phyloP scores from a whole-genome alignment of 257 asterid genomes.

The Solanum lycopersicoides region DNA sequence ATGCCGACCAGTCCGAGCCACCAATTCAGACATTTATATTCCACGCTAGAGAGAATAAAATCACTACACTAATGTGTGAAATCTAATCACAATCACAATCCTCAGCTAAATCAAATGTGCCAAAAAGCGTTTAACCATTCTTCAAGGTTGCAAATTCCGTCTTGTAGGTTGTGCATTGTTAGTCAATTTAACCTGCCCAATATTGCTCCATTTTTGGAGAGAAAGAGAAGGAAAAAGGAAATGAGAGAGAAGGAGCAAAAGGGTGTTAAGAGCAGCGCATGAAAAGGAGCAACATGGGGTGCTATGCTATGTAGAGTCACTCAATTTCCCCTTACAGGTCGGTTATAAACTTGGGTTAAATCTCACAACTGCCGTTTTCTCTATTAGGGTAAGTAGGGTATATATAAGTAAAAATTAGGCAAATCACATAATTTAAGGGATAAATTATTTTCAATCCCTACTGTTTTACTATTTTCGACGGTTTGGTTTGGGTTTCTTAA shows the following conservation, averaged over 20 bases:
- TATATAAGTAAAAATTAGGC: too few species aligned
- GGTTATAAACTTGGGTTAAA: not conserved
- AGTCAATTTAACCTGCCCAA: not conserved
- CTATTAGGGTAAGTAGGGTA: too few species aligned
- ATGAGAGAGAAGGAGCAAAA: not conserved
- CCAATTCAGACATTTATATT: conserved; percentile 15
- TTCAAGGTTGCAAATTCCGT: not conserved
- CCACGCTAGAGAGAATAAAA: not conserved
- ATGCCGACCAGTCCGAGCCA: conserved; percentile 35
- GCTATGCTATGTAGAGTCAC: not conserved
- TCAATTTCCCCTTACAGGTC: not conserved
- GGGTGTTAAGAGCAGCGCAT: not conserved
- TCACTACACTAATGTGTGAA: not conserved
- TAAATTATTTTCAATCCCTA: too few species aligned
- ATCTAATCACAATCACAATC: not conserved
- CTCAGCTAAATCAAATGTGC: not conserved
- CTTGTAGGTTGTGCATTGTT: not conserved
- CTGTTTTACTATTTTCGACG: too few species aligned
- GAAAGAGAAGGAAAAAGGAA: not conserved
- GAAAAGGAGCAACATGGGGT: not conserved
- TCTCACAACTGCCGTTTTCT: not conserved
- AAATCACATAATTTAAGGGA: too few species aligned
- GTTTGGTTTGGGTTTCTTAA: too few species aligned
- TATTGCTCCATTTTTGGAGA: not conserved
- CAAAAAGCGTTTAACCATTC: not conserved